Evolutionary conservation across 2,329 filamentous ascomycete genomes (phyloP), one percentile per base, ranked within the genome.

Genomic region (Blastomyces emzantsi): DNA sequence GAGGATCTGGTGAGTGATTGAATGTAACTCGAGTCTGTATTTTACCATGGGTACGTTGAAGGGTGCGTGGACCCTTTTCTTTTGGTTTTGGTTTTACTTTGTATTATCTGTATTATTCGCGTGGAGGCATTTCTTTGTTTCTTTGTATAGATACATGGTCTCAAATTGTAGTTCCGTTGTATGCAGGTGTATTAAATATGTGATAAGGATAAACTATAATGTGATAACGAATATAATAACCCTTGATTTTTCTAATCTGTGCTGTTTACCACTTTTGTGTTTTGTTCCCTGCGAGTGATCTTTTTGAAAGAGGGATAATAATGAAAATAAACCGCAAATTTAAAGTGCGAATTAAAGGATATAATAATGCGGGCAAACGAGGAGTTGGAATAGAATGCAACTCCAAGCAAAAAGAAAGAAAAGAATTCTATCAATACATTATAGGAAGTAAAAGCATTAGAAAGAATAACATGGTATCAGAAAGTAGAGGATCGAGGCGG

Each of bases 1-100:
- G 82, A 84, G 94, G 73, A 99, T 99, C 70, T 99, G 94, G 94
- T 97, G 69, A 75, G 19, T 13, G 25, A 19, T 1, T 33, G 17
- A 33, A 22, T 2, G 13, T 13, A 19, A 17, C 17, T 19, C n/a
- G 15, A 17, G 17, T 15, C 30, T 17, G 33, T n/a, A 28, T 17
- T 52, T 52, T 36, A 15, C 19, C 4, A 19, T 19, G 8, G 36
- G 8, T 33, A 36, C 7, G 7, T n/a, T 43, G 28, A 11, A 45
- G 45, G 17, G 11, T 25, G 5, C 28, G 30, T 4, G 28, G 8
- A 6, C 9, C 9, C 9, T 36, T 11, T 36, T 36, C 8, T 36
- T 22, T 36, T 36, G 5, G 17, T 56, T n/a, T 36, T 56, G 25
- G 8, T 15, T 6, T 51, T 51, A 11, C 15, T 28, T 4, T 51